phyloP scores from a whole-genome alignment of 139 green algal genomes.

The Nannochloris sp. region DNA sequence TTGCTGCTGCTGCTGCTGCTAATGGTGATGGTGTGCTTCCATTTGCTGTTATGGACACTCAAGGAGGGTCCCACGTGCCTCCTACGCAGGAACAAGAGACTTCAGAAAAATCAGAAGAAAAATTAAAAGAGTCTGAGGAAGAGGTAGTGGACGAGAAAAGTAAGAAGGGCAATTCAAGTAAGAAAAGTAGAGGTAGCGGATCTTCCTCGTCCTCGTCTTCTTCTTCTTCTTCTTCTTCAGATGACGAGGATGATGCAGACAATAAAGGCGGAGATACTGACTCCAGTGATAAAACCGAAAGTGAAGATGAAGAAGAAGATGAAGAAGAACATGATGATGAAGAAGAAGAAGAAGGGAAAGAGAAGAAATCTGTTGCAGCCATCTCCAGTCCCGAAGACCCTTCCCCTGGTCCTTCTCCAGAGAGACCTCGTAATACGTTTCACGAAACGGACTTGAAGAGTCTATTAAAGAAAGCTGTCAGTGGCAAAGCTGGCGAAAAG shows the following conservation, averaged over 20 bases:
- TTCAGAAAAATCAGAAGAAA: conserved; percentile 7
- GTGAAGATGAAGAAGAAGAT: neutral
- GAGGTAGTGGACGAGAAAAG: neutral
- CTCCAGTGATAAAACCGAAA: neutral
- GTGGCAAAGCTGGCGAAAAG: no score
- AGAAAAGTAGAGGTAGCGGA: neutral
- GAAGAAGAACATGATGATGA: neutral
- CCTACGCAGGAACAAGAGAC: no score
- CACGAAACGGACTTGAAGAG: no score
- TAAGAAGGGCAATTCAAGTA: neutral
- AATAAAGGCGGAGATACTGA: neutral
- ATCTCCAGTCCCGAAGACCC: no score
- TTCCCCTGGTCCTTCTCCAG: no score
- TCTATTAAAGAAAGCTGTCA: no score
- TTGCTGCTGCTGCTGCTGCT: neutral
- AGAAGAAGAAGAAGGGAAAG: neutral
- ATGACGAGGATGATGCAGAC: neutral
- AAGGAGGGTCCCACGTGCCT: no score
- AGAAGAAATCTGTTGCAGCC: neutral
- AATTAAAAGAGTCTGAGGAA: neutral
- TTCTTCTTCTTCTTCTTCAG: neutral
- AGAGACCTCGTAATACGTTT: no score
- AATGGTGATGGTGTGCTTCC: no score
- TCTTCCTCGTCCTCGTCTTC: neutral
- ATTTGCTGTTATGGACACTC: no score